Evolutionary conservation across 257 asterid species (phyloP).

Genomic region (Jaltomata sinuosa): DNA sequence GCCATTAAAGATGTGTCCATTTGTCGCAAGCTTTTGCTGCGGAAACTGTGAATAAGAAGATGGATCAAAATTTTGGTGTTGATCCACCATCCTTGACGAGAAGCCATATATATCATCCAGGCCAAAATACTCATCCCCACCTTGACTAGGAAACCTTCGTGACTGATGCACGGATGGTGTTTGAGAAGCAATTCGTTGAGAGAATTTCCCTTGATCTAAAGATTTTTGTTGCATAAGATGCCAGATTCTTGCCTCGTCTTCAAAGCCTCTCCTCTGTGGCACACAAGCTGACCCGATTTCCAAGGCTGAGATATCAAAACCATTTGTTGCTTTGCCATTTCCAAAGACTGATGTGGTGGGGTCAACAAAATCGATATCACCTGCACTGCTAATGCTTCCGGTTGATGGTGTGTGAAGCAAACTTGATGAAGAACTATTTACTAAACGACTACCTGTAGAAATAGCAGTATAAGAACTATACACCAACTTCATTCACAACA

Average conservation of each 20-base stretch:
- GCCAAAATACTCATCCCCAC: conserved; percentile 23
- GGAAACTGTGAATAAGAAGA: conserved; percentile 36
- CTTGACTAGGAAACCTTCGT: conserved; percentile 14
- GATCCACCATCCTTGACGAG: conserved; percentile 40
- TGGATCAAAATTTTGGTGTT: conserved; percentile 26
- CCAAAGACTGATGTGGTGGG: conserved; percentile 37
- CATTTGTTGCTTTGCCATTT: conserved; percentile 31
- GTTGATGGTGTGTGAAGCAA: conserved; percentile 31
- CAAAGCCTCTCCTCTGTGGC: conserved; percentile 25
- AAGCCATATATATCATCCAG: conserved; percentile 30
- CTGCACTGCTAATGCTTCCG: conserved; percentile 26
- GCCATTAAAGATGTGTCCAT: conserved; percentile 24
- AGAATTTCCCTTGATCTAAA: conserved; percentile 24
- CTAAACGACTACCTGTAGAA: not conserved
- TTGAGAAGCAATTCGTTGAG: conserved; percentile 45
- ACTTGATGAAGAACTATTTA: conserved; percentile 1
- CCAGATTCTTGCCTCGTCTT: conserved; percentile 62
- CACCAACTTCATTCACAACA: not conserved
- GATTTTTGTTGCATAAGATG: conserved; percentile 55
- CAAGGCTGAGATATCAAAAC: conserved; percentile 23
- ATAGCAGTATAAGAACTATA: not conserved
- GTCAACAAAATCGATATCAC: conserved; percentile 36
- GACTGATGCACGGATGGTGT: conserved; percentile 32
- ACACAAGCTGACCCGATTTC: conserved; percentile 18
- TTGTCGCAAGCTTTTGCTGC: conserved; percentile 39